Evolutionary conservation across 1,284 basidiomycete genomes (phyloP).

Genomic region (Austroboletus novae-zelandiae): DNA sequence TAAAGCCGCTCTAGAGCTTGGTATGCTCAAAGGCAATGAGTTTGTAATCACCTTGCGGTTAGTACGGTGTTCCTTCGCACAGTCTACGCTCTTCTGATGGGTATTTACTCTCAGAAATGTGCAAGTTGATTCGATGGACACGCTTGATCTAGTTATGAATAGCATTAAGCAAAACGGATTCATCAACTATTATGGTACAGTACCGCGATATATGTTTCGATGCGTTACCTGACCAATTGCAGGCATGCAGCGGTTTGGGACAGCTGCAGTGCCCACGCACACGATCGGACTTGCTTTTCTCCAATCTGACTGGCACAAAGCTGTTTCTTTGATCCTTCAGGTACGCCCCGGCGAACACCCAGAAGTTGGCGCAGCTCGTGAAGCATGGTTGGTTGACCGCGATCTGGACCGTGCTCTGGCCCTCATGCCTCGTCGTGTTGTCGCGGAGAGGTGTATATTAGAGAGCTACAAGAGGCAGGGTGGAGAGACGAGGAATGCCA

Average conservation of each 20-base stretch:
- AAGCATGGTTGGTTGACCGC: conserved; percentile 79
- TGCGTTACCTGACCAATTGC: conserved; percentile 13
- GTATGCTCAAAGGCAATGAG: conserved; percentile 93
- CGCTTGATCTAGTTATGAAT: conserved; percentile 75
- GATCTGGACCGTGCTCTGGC: conserved; percentile 77
- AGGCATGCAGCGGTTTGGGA: conserved; percentile 99
- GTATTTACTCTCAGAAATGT: conserved; percentile 63
- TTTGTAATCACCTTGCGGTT: conserved; percentile 94
- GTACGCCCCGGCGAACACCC: conserved; percentile 87
- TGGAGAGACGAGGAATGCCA: conserved; percentile 76
- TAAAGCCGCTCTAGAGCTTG: conserved; percentile 81
- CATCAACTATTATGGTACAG: conserved; percentile 94
- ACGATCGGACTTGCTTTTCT: conserved; percentile 89
- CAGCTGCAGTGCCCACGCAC: conserved; percentile 93
- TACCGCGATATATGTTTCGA: not conserved
- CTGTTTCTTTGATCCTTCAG: conserved; percentile 79
- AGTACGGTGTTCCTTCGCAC: conserved; percentile 17
- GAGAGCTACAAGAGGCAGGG: conserved; percentile 85
- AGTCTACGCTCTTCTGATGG: conserved; percentile 5
- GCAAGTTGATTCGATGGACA: conserved; percentile 68
- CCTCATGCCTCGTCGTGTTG: conserved; percentile 83
- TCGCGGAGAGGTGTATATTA: conserved; percentile 90
- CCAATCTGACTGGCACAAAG: conserved; percentile 85
- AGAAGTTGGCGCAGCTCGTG: conserved; percentile 75
- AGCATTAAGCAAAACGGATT: conserved; percentile 85